phyloP scores from a whole-genome alignment of 345 rosid species.

The Psidium guajava region DNA sequence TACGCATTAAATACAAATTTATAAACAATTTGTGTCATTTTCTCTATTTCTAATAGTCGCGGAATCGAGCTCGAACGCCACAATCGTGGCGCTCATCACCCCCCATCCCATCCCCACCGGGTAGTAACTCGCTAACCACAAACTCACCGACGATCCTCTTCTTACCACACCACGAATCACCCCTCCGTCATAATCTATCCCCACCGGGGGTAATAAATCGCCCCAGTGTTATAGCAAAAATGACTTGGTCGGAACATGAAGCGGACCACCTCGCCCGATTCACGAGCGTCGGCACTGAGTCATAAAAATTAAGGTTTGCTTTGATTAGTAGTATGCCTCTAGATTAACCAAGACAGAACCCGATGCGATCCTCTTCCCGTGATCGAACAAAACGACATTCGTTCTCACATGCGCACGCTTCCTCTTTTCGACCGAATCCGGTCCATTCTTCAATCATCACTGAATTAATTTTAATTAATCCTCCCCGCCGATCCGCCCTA shows the following conservation, averaged over 20 bases:
- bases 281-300: neutral
- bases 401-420: neutral
- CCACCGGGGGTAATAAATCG: too few species aligned
- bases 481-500: neutral
- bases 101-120: neutral
- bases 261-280: neutral
- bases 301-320: neutral
- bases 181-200: too few species aligned
- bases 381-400: neutral
- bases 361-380: neutral
- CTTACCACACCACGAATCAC: neutral
- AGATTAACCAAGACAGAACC: neutral
- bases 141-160: too few species aligned
- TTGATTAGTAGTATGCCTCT: neutral
- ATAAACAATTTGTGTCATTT: too few species aligned
- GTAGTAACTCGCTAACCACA: neutral
- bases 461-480: neutral
- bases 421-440: too few species aligned
- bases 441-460: neutral
- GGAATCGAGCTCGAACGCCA: neutral
- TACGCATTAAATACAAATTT: too few species aligned
- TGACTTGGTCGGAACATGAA: neutral
- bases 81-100: too few species aligned
- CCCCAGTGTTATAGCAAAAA: fast-evolving
- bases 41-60: neutral